Evolutionary conservation across 2,329 filamentous ascomycete species (phyloP), one percentile per base, ranked within the genome.

Genomic region (Sarocladium strictum): DNA sequence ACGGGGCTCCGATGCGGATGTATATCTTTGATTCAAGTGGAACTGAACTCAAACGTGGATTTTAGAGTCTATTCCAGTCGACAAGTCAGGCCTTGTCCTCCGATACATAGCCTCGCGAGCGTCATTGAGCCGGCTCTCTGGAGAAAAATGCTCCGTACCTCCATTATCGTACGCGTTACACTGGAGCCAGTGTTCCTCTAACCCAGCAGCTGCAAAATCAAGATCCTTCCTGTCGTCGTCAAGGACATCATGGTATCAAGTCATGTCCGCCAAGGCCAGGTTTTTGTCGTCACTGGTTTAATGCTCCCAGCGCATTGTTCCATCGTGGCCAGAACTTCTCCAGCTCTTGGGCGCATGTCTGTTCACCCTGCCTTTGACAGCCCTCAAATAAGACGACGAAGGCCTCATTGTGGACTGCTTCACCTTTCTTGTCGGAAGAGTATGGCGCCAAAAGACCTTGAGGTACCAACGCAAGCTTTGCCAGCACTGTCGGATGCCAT

Each of bases 401-500:
- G 65, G 97, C 92, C 29, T 91, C 93, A 9, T 92, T 84, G 64
- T 86, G 81, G 69, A 91, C 97, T 49, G 81, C 76, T 15, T 81
- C 81, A 53, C 86, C 85, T 56, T 76, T 69, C 21, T 72, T 70
- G 40, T 68, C 66, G 53, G 72, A 71, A 58, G 78, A 85, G 70
- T 97, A 97, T 0, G 89, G 81, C 65, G 96, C 96, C 67, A 99
- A 74, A 32, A 80, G 77, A 53, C 86, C 82, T 70, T 99, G 94
- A 2, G 93, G 91, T n/a, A 99, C 78, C 21, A 99, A 77, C 1
- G 89, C 92, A 58, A 97, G 75, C 66, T 91, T 94, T 35, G 93
- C 90, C 11, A 99, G 81, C 43, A 99, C 87, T 0, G 94, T 99
- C 26, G 93, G 91, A 67, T 99, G 94, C 95, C 94, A 99, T 76